These are phyloP conservation scores for Teratosphaeria viscida DNA, from an alignment of 2,329 filamentous ascomycete species.

Conservation along the genomic window DNA sequence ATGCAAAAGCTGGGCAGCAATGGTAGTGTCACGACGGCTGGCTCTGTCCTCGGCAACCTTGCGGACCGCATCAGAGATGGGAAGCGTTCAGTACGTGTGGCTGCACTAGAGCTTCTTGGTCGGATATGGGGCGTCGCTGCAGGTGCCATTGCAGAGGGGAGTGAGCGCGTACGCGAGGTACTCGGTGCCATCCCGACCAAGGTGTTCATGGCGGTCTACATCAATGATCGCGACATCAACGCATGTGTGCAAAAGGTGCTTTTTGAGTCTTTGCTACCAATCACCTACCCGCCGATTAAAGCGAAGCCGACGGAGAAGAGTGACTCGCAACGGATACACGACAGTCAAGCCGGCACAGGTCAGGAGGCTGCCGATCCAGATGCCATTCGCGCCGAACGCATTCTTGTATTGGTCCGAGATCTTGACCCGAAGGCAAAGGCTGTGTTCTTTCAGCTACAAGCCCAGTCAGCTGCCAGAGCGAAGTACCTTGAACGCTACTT, in stretches of 20 bases:
- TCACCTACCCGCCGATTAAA: conserved; percentile 71
- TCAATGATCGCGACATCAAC: conserved; percentile 80
- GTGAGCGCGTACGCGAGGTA: conserved; percentile 64
- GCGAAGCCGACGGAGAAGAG: conserved; percentile 35
- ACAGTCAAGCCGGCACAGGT: conserved; percentile 41
- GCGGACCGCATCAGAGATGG: conserved; percentile 84
- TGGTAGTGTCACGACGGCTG: conserved; percentile 64
- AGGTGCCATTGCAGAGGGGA: conserved; percentile 73
- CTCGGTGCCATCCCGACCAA: conserved; percentile 72
- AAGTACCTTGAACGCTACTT: conserved; percentile 67
- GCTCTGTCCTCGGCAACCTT: conserved; percentile 69
- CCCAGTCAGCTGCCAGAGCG: conserved; percentile 63
- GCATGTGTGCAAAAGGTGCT: conserved; percentile 73
- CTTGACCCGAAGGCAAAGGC: conserved; percentile 63
- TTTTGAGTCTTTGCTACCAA: conserved; percentile 78
- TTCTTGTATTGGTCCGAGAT: conserved; percentile 69
- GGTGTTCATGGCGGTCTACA: conserved; percentile 80
- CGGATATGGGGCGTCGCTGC: conserved; percentile 90
- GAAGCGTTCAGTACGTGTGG: conserved; percentile 67
- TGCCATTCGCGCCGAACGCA: conserved; percentile 70
- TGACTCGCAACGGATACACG: conserved; percentile 51
- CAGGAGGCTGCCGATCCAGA: conserved; percentile 50
- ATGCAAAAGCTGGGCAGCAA: conserved; percentile 68
- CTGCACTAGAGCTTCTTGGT: conserved; percentile 74
- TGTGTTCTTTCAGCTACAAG: conserved; percentile 80